Conservation (phyloP, 257 asterid species). For the Nicotiana knightiana region DNA sequence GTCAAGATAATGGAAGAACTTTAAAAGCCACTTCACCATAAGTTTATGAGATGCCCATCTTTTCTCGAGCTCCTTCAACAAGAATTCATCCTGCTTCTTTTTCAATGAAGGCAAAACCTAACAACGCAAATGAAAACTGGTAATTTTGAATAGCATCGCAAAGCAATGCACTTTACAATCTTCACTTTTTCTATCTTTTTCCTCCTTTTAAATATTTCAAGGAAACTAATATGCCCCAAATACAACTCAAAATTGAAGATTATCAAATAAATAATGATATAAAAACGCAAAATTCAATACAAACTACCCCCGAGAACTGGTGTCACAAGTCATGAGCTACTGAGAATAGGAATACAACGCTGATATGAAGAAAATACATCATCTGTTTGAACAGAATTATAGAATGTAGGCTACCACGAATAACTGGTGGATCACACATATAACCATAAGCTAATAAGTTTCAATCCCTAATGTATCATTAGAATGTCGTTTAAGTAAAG, state of each 20-base stretch:
- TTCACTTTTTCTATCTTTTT: background rate
- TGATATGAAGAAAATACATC: too few relatives aligned
- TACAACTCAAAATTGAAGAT: too few relatives aligned
- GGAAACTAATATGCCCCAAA: background rate
- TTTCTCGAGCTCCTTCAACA: slow-evolving; percentile 46
- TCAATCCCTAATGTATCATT: background rate
- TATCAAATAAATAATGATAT: too few relatives aligned
- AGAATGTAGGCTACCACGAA: too few relatives aligned
- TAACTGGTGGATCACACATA: too few relatives aligned
- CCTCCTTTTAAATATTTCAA: too few relatives aligned
- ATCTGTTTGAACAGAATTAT: too few relatives aligned
- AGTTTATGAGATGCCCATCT: slow-evolving; percentile 45
- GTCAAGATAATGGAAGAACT: slow-evolving; percentile 49
- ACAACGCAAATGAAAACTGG: background rate
- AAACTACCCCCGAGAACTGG: too few relatives aligned
- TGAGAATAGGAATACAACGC: too few relatives aligned
- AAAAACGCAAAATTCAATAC: too few relatives aligned
- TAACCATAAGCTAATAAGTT: background rate
- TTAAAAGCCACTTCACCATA: slow-evolving; percentile 54
- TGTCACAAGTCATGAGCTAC: too few relatives aligned
- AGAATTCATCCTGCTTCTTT: slow-evolving; percentile 39
- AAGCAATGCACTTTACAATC: background rate
- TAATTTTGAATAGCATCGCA: background rate
- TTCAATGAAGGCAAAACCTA: slow-evolving; percentile 44
- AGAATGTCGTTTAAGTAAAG: background rate